Evolutionary conservation across 2,329 filamentous ascomycete genomes (phyloP).

Genomic region (Plectosphaerella cucumerina): DNA sequence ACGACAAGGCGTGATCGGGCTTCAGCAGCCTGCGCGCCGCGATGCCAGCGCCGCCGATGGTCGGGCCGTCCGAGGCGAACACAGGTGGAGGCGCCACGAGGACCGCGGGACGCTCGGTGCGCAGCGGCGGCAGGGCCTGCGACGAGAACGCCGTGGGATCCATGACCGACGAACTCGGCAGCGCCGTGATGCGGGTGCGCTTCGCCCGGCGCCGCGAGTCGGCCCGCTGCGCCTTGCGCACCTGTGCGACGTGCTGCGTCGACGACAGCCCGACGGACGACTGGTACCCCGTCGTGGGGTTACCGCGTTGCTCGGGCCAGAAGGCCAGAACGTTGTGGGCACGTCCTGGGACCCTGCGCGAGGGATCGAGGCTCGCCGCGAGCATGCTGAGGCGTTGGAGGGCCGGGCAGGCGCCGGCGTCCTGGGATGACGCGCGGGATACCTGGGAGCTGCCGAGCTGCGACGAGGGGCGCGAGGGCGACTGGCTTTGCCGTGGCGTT

Average conservation of each 20-base stretch:
- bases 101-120: neutral
- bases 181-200: conserved; percentile 3
- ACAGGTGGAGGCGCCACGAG: conserved; percentile 4
- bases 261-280: conserved; percentile 32
- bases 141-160: neutral
- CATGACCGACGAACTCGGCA: neutral
- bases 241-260: conserved; percentile 28
- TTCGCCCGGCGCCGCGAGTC: conserved; percentile 15
- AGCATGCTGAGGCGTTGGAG: conserved; percentile 14
- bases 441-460: neutral
- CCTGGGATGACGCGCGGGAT: neutral
- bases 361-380: conserved; percentile 2
- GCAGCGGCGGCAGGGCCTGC: conserved; percentile 2
- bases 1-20: conserved; percentile 9
- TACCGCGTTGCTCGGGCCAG: conserved; percentile 34
- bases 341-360: neutral
- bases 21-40: neutral
- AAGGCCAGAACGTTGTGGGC: conserved; percentile 25
- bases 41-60: conserved; percentile 4
- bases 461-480: conserved; percentile 1
- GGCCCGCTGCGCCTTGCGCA: conserved; percentile 25
- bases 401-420: neutral
- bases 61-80: conserved; percentile 9
- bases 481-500: conserved; percentile 6
- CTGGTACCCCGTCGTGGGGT: conserved; percentile 28